Conservation (phyloP, 2,329 filamentous ascomycete species). For the Talaromyces rugulosus region DNA sequence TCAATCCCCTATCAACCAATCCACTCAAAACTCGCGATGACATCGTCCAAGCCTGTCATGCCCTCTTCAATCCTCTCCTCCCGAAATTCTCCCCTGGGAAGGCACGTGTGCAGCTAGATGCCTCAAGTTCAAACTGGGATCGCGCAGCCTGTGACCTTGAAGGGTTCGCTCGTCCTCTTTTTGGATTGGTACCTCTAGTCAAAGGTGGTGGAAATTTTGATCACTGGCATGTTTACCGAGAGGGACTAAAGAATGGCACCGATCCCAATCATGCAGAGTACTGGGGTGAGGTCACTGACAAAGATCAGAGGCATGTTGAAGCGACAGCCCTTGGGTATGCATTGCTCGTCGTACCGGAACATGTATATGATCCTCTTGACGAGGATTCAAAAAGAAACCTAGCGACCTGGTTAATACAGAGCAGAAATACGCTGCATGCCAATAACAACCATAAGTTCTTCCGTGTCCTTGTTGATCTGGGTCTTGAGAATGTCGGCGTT, state of each 20-base stretch:
- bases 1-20: neutral
- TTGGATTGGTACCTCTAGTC: neutral
- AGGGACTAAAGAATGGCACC: slow-evolving; percentile 13
- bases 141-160: slow-evolving; percentile 5
- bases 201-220: neutral
- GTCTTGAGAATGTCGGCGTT: neutral
- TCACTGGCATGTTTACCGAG: neutral
- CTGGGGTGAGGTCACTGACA: slow-evolving; percentile 18
- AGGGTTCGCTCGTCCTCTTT: slow-evolving; percentile 2
- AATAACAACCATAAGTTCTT: slow-evolving; percentile 7
- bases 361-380: slow-evolving; percentile 15
- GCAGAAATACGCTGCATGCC: neutral
- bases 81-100: slow-evolving; percentile 6
- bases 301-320: slow-evolving; percentile 23
- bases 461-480: slow-evolving; percentile 3
- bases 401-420: slow-evolving; percentile 5
- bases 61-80: neutral
- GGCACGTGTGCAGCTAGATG: slow-evolving; percentile 2
- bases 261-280: slow-evolving; percentile 19
- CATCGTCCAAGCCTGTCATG: neutral
- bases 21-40: neutral
- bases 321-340: slow-evolving; percentile 18
- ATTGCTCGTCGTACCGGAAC: slow-evolving; percentile 16
- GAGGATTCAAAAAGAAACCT: slow-evolving; percentile 13
- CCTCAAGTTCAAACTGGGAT: slow-evolving; percentile 2